Evolutionary conservation across 2,329 filamentous ascomycete species (phyloP).

Genomic region (Intubia oerlemansii): DNA sequence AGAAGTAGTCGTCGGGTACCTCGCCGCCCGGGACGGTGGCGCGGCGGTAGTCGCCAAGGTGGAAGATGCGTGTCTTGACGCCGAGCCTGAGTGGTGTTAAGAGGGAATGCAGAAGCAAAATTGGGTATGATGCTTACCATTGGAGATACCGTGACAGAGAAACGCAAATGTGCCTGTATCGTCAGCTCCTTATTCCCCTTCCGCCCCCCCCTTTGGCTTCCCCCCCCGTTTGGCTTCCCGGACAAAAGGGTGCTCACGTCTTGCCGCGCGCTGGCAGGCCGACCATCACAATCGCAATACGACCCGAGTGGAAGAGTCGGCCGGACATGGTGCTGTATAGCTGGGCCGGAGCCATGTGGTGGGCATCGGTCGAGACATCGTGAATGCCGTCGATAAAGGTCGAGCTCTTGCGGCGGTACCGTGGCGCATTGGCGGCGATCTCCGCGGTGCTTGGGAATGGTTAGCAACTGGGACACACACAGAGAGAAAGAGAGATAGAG

Average conservation of each 20-base stretch:
- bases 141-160: constrained; percentile 84
- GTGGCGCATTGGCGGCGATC: constrained; percentile 73
- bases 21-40: constrained; percentile 70
- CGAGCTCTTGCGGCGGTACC: constrained; percentile 79
- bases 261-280: constrained; percentile 89
- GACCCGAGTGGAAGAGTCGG: constrained; percentile 85
- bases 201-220: too few relatives aligned
- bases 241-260: too few relatives aligned
- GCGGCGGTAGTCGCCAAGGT: constrained; percentile 87
- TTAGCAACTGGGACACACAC: too few relatives aligned
- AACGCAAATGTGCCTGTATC: constrained; percentile 66
- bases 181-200: too few relatives aligned
- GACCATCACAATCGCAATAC: constrained; percentile 94
- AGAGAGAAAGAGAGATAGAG: too few relatives aligned
- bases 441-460: constrained; percentile 90
- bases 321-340: constrained; percentile 97
- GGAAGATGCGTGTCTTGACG: constrained; percentile 95
- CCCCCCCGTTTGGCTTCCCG: too few relatives aligned
- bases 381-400: constrained; percentile 96
- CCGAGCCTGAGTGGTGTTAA: constrained; percentile 53
- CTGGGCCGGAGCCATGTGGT: constrained; percentile 75
- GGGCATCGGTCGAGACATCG: constrained; percentile 58
- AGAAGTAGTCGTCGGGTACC: constrained; percentile 95
- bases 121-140: constrained; percentile 34
- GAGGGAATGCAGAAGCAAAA: too few relatives aligned